Evolutionary conservation across 2,329 filamentous ascomycete genomes (phyloP).

Genomic region (Colletotrichum tanaceti): DNA sequence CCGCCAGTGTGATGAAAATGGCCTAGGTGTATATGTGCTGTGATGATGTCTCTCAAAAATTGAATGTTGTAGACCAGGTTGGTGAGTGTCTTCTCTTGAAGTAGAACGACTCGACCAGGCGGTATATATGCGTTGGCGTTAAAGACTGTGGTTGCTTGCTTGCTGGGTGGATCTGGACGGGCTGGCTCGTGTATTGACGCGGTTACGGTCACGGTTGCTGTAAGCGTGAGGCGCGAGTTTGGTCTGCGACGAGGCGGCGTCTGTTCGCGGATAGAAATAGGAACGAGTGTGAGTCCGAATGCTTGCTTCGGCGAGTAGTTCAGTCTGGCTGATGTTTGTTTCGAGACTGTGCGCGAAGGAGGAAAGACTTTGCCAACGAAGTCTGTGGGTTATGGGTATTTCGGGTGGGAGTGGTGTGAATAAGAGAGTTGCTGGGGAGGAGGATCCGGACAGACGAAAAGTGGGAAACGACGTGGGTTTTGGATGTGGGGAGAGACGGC

Average conservation of each 20-base stretch:
- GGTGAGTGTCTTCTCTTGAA: not conserved
- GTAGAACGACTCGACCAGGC: not conserved
- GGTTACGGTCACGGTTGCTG: not conserved
- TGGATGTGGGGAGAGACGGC: conserved; percentile 31
- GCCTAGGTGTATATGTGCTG: conserved; percentile 22
- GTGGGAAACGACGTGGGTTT: conserved; percentile 31
- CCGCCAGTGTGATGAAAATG: conserved; percentile 31
- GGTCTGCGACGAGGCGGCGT: conserved; percentile 43
- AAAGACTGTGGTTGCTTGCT: conserved; percentile 5
- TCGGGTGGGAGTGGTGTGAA: conserved; percentile 33
- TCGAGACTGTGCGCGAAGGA: conserved; percentile 37
- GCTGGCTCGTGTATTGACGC: conserved; percentile 26
- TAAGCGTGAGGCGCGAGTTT: conserved; percentile 2
- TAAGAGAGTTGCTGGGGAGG: conserved; percentile 31
- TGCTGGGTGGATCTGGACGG: conserved; percentile 20
- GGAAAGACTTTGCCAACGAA: conserved; percentile 69
- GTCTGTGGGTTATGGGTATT: conserved; percentile 48
- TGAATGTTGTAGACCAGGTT: not conserved
- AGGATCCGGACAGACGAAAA: not conserved
- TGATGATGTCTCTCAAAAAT: conserved; percentile 18
- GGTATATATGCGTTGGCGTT: conserved; percentile 30
- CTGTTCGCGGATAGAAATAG: conserved; percentile 39
- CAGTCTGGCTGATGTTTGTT: conserved; percentile 45
- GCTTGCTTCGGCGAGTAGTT: conserved; percentile 47
- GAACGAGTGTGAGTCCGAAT: conserved; percentile 42